These are phyloP conservation scores for Candida anglica DNA, from an alignment of 805 yeast genomes.

Conservation along the genomic window DNA sequence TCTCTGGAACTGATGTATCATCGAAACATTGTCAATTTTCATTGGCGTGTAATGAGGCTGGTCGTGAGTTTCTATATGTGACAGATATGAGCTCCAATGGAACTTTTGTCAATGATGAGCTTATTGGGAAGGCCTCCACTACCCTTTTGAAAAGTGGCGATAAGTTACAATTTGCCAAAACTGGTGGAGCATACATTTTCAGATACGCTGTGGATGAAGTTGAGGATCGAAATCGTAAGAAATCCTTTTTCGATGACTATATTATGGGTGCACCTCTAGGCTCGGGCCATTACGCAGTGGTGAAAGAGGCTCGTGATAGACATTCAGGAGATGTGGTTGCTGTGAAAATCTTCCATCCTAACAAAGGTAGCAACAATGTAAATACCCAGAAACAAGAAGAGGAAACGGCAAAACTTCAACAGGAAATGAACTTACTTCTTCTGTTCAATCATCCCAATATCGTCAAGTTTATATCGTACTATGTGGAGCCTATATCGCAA, in stretches of 20 bases:
- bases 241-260: constrained; percentile 55
- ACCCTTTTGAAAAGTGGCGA: constrained; percentile 61
- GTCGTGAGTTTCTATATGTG: constrained; percentile 38
- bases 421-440: constrained; percentile 64
- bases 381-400: constrained; percentile 30
- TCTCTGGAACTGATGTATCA: constrained; percentile 59
- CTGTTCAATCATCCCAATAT: constrained; percentile 68
- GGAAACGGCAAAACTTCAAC: constrained; percentile 42
- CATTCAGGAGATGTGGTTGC: constrained; percentile 61
- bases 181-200: constrained; percentile 47
- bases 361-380: constrained; percentile 20
- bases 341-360: constrained; percentile 68
- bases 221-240: constrained; percentile 12
- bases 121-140: constrained; percentile 46
- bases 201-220: constrained; percentile 34
- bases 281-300: constrained; percentile 79
- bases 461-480: constrained; percentile 58
- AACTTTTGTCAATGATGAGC: constrained; percentile 57
- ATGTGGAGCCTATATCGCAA: constrained; percentile 50
- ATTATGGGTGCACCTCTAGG: constrained; percentile 61
- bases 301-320: constrained; percentile 61
- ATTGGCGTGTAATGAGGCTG: constrained; percentile 30
- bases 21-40: constrained; percentile 58
- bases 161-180: constrained; percentile 51
- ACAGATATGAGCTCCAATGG: constrained; percentile 65